These are phyloP conservation scores for Nicotiana undulata DNA, from an alignment of 257 asterid species.

Conservation along the genomic window DNA sequence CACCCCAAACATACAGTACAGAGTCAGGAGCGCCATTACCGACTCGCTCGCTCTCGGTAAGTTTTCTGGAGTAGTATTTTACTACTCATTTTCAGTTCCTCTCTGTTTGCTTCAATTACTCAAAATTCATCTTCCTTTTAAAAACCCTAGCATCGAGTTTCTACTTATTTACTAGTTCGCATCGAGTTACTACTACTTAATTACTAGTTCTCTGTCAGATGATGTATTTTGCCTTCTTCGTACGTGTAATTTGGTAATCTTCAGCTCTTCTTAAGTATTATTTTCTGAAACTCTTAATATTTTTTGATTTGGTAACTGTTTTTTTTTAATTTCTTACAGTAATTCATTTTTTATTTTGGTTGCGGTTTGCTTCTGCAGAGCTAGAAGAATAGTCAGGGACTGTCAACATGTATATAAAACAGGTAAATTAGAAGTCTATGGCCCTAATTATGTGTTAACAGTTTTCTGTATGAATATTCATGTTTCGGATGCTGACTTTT, in stretches of 20 bases:
- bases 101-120: not conserved
- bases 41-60: not conserved
- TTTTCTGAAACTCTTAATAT: not conserved
- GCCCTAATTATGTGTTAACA: not conserved
- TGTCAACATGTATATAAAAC: constrained; percentile 62
- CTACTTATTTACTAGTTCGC: not conserved
- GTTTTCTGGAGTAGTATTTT: not conserved
- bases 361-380: constrained; percentile 5
- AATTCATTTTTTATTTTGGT: not conserved
- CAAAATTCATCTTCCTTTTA: not conserved
- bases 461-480: not conserved
- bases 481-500: not conserved
- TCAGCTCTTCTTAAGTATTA: not conserved
- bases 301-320: not conserved
- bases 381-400: not conserved
- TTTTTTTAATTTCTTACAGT: not conserved
- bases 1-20: not conserved
- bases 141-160: constrained; percentile 1
- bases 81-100: not conserved
- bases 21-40: not conserved
- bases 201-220: not conserved
- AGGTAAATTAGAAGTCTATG: constrained; percentile 33
- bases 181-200: not conserved
- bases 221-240: not conserved
- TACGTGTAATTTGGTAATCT: not conserved